These are phyloP conservation scores for Erodium moschatum DNA, from an alignment of 441 rosid species.

Conservation along the genomic window DNA sequence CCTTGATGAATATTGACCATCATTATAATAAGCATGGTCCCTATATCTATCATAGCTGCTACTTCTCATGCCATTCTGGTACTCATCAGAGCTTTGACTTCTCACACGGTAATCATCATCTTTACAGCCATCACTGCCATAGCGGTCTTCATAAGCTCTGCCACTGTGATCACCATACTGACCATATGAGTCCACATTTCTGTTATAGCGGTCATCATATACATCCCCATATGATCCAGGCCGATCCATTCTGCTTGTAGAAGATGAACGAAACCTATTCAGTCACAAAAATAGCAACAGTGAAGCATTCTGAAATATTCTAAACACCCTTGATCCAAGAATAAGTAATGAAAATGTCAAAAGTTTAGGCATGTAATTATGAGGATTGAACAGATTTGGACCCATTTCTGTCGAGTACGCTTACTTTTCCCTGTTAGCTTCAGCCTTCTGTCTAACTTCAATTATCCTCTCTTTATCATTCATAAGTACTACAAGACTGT, in stretches of 20 bases:
- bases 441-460: slow-evolving; percentile 92
- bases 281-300: not conserved
- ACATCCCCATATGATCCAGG: slow-evolving; percentile 35
- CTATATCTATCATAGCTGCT: slow-evolving; percentile 42
- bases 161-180: not conserved
- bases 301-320: not conserved
- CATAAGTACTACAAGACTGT: slow-evolving; percentile 76
- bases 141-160: slow-evolving; percentile 40
- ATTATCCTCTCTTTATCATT: slow-evolving; percentile 85
- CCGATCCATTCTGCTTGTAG: slow-evolving; percentile 22
- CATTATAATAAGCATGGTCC: slow-evolving; percentile 31
- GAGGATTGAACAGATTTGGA: slow-evolving; percentile 6
- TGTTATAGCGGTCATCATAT: slow-evolving; percentile 28
- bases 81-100: slow-evolving; percentile 22
- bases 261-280: slow-evolving; percentile 15
- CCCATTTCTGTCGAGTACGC: slow-evolving; percentile 23
- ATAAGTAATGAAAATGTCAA: not conserved
- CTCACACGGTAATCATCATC: slow-evolving; percentile 26
- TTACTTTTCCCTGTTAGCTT: slow-evolving; percentile 83
- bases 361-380: not conserved
- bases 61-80: slow-evolving; percentile 35
- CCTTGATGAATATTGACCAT: slow-evolving; percentile 66
- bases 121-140: slow-evolving; percentile 40
- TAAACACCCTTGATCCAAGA: not conserved
- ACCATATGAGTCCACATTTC: slow-evolving; percentile 9